Evolutionary conservation across 345 rosid species (phyloP), one percentile per base, ranked within the genome.

Genomic region (Theobroma cacao): DNA sequence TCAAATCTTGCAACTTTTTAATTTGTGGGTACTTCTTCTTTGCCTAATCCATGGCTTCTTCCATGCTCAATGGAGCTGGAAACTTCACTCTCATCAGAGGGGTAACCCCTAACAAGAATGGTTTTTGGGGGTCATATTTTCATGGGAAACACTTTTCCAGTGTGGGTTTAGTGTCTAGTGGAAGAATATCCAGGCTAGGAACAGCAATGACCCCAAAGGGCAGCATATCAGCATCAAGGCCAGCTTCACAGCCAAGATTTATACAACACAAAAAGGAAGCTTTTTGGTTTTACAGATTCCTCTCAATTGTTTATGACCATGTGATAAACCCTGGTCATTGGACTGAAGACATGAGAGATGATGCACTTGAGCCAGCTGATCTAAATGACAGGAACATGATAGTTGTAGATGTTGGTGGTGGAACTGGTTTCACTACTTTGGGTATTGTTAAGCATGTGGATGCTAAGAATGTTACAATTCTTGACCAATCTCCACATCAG

Each of bases 401-500:
- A 0, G 98, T 96, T n/a, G 98, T 92, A 34, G 99, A 96, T 87
- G 99, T 92, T 22, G 99, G 99, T 40, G 99, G 99, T 22, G 99
- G 99, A 8, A 96, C 99, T 73, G 99, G 99, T 47, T 96, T 96
- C 86, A 91, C 99, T 53, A 96, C 98, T 75, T 72, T 96, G 82
- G 99, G 98, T 3, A 96, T 96, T 52, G 98, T 96, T 53, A 91
- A 96, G 88, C 93, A 91, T 24, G 98, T 96, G 58, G 98, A 91
- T 58, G 98, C 99, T 40, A 92, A 94, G 85, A 96, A 96, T 81
- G 99, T 96, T 41, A 92, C 98, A 1, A 94, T 96, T 74, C 92
- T 96, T 8, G 99, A 96, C 83, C 99, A 94, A 86, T 96, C 99
- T 11, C 98, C 99, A 0, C 99, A 96, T 82, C 99, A 96, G 91